Base-by-base conservation (phyloP, 352 stramenopile genomes). In the Phytopythium mirpurense region DNA sequence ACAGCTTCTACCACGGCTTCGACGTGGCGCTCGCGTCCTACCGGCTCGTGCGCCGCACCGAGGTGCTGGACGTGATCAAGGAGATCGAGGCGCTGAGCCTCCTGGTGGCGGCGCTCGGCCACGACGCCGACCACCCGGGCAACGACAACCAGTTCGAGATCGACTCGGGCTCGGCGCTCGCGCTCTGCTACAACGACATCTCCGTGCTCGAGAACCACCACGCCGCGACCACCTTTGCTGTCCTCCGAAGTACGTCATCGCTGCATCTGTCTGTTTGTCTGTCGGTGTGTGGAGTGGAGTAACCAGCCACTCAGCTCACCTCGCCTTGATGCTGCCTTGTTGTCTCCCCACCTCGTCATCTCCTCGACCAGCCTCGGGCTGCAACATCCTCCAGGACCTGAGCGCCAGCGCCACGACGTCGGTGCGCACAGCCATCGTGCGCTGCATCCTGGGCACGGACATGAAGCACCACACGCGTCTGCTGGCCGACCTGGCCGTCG, bases 101-200 rank as follows among this genome's bases (percentile, higher is more conserved):
- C 6, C 53, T 97, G 16, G 53, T 96, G n/a, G 84, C 80, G 7
- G 79, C 80, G 10, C 71, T 96, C 15, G 77, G 83, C 0, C 88
- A 97, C 58, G 88, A 97, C 38, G 68, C 90, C 9, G 87, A 95
- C 46, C 88, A 97, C 44, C 86, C 86, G 1, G 88, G 86, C 14
- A 89, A 93, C 57, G 84, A 92, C 67, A 97, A 97, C 56, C 74
- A 88, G 60, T 97, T 96, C 45, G 78, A 97, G 60, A 72, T 96
- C 24, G 80, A 90, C 52, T 87, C 79, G 8, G 75, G 65, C 52
- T 92, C 84, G 12, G 36, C 63, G 6, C 66, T 96, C 14, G 88
- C 88, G 8, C 63, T 96, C 15, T 88, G 78, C 48, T 96, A 97
- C 76, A 96, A 96, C 54, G 86, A 97, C 61, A 77, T 86, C 14